Conservation (phyloP, 2,329 filamentous ascomycete genomes). For the Cryphonectria nitschkei region DNA sequence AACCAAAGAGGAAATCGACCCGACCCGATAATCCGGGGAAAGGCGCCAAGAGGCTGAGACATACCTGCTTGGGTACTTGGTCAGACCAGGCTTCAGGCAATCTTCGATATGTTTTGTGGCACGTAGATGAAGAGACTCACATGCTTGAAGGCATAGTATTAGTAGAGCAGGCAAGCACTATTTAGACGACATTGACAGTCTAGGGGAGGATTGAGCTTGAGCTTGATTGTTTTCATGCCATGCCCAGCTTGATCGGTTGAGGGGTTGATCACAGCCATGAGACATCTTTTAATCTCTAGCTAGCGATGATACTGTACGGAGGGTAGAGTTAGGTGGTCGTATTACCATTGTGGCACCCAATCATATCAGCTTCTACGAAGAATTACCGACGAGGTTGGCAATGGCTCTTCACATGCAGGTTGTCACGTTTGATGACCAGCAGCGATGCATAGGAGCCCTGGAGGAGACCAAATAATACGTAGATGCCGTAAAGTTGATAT, state of each 20-base stretch:
- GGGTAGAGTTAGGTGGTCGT: fast-evolving
- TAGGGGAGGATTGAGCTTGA: neutral
- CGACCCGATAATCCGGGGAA: neutral
- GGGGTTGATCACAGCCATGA: too few species aligned
- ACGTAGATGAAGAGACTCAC: neutral
- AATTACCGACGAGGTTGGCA: neutral
- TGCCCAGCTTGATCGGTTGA: neutral
- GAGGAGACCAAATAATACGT: too few species aligned
- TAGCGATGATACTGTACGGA: neutral
- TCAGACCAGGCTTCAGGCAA: neutral
- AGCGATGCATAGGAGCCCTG: neutral
- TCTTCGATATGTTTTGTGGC: neutral
- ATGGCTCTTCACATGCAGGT: neutral
- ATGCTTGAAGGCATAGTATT: neutral
- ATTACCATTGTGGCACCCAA: neutral
- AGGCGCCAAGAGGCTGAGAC: neutral
- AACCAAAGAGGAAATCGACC: neutral
- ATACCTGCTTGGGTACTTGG: neutral
- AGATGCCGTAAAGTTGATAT: neutral
- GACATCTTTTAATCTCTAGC: neutral
- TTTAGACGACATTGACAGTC: neutral
- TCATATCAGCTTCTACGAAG: neutral
- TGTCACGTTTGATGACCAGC: neutral
- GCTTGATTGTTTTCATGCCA: neutral
- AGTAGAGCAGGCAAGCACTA: neutral